Percentiles rank a stretch among this genome's conserved stretches.
Evolutionary conservation across 1,139 yeast species (phyloP).

Genomic region (Candida sanyaensis): DNA sequence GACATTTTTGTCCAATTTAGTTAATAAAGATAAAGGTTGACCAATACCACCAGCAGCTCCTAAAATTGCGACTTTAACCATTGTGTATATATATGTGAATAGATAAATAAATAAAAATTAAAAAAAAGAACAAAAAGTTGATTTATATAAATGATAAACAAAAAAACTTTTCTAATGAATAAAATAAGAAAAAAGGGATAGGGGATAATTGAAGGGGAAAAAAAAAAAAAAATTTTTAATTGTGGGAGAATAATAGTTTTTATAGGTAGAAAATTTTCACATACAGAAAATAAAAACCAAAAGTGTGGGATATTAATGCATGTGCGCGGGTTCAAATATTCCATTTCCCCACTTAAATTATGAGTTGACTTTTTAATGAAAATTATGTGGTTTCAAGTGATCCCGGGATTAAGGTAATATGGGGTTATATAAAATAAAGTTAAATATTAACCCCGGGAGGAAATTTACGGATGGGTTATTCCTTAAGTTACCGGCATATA

Average conservation of each 20-base stretch:
- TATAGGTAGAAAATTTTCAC: background rate
- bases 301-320: background rate
- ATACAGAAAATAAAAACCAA: too few relatives aligned
- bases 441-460: background rate
- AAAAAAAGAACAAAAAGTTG: slow-evolving; percentile 1
- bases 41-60: slow-evolving; percentile 99
- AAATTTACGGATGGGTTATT: background rate
- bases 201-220: too few relatives aligned
- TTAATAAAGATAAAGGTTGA: slow-evolving; percentile 89
- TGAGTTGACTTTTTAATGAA: background rate
- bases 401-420: slow-evolving; percentile 1
- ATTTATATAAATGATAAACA: background rate
- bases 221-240: too few relatives aligned
- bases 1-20: slow-evolving; percentile 85
- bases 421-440: background rate
- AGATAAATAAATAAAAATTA: slow-evolving; percentile 3
- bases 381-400: background rate
- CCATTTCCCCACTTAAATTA: background rate
- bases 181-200: background rate
- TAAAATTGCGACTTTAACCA: slow-evolving; percentile 78
- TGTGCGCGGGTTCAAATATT: slow-evolving; percentile 2
- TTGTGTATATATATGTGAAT: slow-evolving; percentile 12
- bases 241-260: too few relatives aligned
- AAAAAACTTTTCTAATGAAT: background rate
- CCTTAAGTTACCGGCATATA: background rate